Evolutionary conservation across 1,284 basidiomycete species (phyloP).

Genomic region (Ustilago tritici): DNA sequence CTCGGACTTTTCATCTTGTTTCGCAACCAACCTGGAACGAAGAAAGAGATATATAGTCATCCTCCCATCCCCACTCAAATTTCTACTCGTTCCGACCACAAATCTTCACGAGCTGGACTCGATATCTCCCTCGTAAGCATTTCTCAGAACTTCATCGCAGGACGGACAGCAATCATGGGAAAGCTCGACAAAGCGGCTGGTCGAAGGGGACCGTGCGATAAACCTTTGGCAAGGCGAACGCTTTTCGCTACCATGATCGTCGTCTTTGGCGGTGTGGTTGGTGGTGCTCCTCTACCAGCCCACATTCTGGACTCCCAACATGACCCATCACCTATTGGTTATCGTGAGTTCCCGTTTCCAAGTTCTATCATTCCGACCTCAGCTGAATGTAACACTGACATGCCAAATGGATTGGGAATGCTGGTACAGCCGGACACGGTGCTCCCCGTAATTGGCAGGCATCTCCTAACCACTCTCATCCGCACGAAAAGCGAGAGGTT

Average conservation of each 20-base stretch:
- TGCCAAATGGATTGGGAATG: not conserved
- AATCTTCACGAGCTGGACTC: conserved; percentile 3
- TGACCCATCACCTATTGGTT: not conserved
- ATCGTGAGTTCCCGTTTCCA: not conserved
- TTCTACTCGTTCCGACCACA: not conserved
- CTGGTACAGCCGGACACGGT: not conserved
- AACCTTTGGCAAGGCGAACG: not conserved
- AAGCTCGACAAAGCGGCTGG: not conserved
- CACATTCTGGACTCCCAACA: not conserved
- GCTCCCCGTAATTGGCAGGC: not conserved
- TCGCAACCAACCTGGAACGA: not conserved
- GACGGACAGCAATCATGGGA: not conserved
- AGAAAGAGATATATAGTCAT: not conserved
- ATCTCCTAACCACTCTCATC: not conserved
- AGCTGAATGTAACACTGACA: not conserved
- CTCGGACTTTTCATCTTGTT: not conserved
- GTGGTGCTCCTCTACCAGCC: conserved; percentile 1
- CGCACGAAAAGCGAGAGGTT: no score
- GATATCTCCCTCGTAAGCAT: not conserved
- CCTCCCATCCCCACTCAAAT: not conserved
- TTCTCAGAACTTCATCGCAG: not conserved
- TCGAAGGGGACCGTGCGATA: not conserved
- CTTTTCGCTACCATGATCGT: conserved; percentile 5
- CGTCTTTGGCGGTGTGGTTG: conserved; percentile 5
- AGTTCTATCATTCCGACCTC: not conserved